These are phyloP conservation scores for Cicer arietinum DNA, from an alignment of 306 rosid genomes.

Conservation along the genomic window DNA sequence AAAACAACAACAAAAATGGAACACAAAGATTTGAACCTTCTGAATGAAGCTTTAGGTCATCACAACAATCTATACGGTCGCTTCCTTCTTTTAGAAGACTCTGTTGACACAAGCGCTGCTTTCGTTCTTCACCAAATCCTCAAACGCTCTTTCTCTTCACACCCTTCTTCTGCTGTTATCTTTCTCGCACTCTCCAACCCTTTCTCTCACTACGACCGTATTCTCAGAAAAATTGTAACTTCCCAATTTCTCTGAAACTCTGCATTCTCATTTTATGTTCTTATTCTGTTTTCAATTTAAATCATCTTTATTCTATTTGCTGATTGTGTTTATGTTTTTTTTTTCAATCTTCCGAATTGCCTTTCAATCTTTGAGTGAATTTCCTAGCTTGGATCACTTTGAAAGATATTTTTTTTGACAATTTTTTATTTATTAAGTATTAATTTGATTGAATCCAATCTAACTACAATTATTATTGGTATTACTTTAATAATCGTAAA, in stretches of 20 bases:
- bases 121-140: slow-evolving; percentile 88
- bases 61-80: slow-evolving; percentile 54
- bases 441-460: neutral
- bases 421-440: neutral
- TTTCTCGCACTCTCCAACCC: slow-evolving; percentile 81
- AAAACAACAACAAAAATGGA: slow-evolving; percentile 50
- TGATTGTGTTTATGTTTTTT: neutral
- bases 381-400: neutral
- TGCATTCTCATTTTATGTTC: neutral
- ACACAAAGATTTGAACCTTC: slow-evolving; percentile 48
- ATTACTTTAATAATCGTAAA: neutral
- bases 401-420: neutral
- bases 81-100: slow-evolving; percentile 71
- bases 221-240: slow-evolving; percentile 77
- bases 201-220: slow-evolving; percentile 80
- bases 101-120: slow-evolving; percentile 79
- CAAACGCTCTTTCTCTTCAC: slow-evolving; percentile 64
- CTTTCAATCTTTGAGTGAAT: neutral
- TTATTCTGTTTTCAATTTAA: neutral
- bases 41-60: slow-evolving; percentile 74
- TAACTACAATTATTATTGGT: neutral
- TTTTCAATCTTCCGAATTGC: neutral
- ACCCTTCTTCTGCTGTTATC: slow-evolving; percentile 60
- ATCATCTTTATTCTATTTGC: neutral
- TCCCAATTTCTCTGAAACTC: neutral